phyloP scores from a whole-genome alignment of 331 rosid genomes.

The Malus hybrid region DNA sequence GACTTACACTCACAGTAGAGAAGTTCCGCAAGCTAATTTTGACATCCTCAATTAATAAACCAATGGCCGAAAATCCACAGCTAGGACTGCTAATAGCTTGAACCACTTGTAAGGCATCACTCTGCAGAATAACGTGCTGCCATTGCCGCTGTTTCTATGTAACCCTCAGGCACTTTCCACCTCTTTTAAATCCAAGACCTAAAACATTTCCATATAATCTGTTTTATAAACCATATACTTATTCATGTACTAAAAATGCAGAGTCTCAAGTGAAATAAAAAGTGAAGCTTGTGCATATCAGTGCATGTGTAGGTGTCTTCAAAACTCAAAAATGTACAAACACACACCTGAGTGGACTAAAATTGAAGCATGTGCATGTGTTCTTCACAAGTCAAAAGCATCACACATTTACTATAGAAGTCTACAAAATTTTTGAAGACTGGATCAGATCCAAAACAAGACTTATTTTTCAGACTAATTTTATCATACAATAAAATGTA shows the following conservation, averaged over 20 bases:
- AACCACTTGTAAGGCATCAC: no score
- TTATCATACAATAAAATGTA: not conserved
- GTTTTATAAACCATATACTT: not conserved
- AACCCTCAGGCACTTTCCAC: not conserved
- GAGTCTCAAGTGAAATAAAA: not conserved
- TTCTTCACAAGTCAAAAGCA: not conserved
- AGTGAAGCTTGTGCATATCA: not conserved
- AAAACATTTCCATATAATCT: not conserved
- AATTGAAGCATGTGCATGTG: slow-evolving; percentile 2
- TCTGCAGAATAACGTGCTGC: no score
- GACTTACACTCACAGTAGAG: no score
- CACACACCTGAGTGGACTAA: not conserved
- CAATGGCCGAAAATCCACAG: no score
- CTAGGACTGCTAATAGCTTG: no score
- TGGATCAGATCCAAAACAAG: slow-evolving; percentile 11
- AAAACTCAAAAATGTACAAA: not conserved
- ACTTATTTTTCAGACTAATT: not conserved
- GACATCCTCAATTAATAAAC: no score
- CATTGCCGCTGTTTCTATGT: not conserved
- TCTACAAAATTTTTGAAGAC: not conserved
- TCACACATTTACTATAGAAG: not conserved
- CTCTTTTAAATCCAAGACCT: not conserved
- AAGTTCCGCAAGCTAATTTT: no score
- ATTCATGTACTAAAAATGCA: not conserved
- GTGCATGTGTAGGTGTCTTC: slow-evolving; percentile 9